Base-by-base conservation (phyloP, 305 asterid genomes). In the Caryopteris hybrid region DNA sequence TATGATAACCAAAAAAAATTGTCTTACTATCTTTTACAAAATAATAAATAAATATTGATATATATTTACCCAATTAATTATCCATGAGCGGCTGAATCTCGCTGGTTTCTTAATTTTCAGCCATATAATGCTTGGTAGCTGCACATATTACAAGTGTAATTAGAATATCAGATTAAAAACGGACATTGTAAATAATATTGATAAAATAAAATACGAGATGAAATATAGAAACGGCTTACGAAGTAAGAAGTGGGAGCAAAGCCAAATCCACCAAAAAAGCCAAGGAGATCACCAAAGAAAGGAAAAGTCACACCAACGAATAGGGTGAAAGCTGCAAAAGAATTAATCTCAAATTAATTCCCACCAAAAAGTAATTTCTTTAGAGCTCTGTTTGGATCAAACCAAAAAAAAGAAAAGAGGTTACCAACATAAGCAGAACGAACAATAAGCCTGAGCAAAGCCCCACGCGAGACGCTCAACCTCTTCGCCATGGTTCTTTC, bases 231-330 rank as follows among this genome's bases (percentile, higher is more conserved):
- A 55, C 43, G 51, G 62, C 97, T 88, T 61, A 94, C 99, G 73
- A 94, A 87, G 77, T 88, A 94, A 67, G 99, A 81, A 62, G 97
- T 94, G n/a, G 99, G 96, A 75, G 99, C 96, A 76, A 94, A 94
- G 53, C 96, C 99, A 81, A 94, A 91, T 69, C 99, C 97, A 54
- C 99, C 97, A 53, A 93, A 93, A 89, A 93, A 93, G 38, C 99
- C 99, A 71, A 92, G 98, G 45, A 92, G 91, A 76, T 90, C 99
- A 22, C 99, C 99, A 63, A 94, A 94, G 84, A 94, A 94, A 70
- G 99, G 99, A 73, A 94, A 89, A 10, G 91, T 88, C 46, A 92
- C 92, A 43, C 96, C 98, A 71, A 90, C 4, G 33, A 89, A 85
- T 23, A 92, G 82, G 18, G 98, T 92, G 76, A 90, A 83, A 66